phyloP scores from a whole-genome alignment of 2,329 filamentous ascomycete species.

The Didymella lethalis region DNA sequence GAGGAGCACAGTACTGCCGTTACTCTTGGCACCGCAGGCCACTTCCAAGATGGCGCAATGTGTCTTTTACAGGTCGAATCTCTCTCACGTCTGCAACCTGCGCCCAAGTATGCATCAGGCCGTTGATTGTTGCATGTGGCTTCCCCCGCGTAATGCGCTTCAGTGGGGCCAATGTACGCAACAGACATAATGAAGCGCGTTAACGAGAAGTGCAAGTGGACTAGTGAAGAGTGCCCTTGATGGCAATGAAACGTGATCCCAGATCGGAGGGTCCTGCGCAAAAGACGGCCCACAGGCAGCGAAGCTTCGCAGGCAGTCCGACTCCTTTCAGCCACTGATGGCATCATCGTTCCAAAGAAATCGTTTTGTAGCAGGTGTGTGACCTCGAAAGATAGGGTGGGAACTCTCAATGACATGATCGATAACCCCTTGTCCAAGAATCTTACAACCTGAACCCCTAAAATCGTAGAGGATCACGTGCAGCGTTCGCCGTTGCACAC shows the following conservation, averaged over 20 bases:
- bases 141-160: not conserved
- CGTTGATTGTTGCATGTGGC: not conserved
- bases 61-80: not conserved
- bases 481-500: not conserved
- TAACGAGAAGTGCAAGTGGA: not conserved
- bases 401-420: not conserved
- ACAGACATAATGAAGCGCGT: not conserved
- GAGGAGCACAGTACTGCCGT: not conserved
- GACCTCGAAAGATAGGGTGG: not conserved
- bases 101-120: not conserved
- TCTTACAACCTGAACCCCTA: not conserved
- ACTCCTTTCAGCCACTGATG: not conserved
- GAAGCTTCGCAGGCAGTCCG: not conserved
- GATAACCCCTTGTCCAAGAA: not conserved
- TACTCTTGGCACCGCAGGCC: not conserved
- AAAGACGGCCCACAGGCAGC: not conserved
- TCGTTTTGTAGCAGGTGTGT: not conserved
- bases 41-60: conserved; percentile 1
- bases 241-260: not conserved
- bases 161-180: conserved; percentile 6
- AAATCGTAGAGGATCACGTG: not conserved
- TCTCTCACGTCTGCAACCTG: not conserved
- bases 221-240: not conserved
- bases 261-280: not conserved
- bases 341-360: not conserved